phyloP scores from a whole-genome alignment of 2,329 filamentous ascomycete genomes.

The Cladosporium sp. region DNA sequence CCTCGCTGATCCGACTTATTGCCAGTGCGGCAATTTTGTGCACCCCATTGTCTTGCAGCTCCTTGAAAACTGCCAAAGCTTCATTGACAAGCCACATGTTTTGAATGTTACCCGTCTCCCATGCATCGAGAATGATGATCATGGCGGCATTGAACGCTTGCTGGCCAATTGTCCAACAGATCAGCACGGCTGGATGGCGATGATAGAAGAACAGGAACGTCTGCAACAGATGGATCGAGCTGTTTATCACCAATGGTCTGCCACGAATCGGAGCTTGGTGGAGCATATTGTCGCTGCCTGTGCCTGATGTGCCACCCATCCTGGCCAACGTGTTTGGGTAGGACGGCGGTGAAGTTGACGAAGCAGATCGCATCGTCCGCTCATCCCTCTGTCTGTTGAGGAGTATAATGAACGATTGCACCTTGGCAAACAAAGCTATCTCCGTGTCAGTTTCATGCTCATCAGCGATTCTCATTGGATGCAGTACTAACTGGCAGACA shows the following conservation, averaged over 20 bases:
- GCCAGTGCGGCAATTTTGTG: conserved; percentile 45
- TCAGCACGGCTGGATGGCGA: conserved; percentile 40
- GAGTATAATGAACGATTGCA: conserved; percentile 46
- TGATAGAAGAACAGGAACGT: conserved; percentile 45
- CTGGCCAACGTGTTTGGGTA: neutral
- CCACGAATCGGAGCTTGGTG: conserved; percentile 33
- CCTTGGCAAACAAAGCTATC: conserved; percentile 43
- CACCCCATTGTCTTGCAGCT: conserved; percentile 39
- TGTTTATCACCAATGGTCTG: conserved; percentile 38
- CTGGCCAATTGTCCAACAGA: conserved; percentile 47
- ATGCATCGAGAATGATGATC: conserved; percentile 45
- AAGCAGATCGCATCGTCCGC: conserved; percentile 21
- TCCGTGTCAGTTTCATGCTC: neutral
- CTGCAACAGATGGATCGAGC: conserved; percentile 39
- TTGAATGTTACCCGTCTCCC: conserved; percentile 38
- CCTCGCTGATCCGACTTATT: conserved; percentile 35
- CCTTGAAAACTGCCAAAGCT: conserved; percentile 39
- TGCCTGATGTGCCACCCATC: neutral
- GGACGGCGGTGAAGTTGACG: conserved; percentile 12
- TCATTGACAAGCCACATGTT: conserved; percentile 38
- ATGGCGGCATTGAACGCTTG: conserved; percentile 49
- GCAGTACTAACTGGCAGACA: conserved; percentile 39
- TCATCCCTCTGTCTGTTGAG: conserved; percentile 45
- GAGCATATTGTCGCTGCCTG: conserved; percentile 17
- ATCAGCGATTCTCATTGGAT: too few species aligned